Evolutionary conservation across 768 basidiomycete species (phyloP).

Genomic region (Collybia sp.): DNA sequence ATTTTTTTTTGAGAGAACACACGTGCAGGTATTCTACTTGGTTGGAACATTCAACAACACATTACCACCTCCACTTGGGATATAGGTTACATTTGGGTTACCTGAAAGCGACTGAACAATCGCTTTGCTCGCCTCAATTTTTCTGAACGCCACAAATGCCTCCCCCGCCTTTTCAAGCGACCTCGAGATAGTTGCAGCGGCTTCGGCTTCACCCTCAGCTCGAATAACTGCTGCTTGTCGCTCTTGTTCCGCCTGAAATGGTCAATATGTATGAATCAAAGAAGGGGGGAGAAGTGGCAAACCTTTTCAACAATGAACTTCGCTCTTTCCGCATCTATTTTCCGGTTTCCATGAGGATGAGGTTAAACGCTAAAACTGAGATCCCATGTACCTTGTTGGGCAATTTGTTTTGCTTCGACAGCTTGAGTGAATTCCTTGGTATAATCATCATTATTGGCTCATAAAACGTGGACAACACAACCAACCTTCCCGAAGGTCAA

Average conservation of each 20-base stretch:
- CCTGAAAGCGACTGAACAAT: slow-evolving; percentile 80
- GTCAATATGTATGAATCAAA: too few relatives aligned
- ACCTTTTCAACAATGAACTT: slow-evolving; percentile 99
- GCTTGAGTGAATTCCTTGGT: slow-evolving; percentile 89
- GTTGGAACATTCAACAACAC: slow-evolving; percentile 82
- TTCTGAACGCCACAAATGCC: slow-evolving; percentile 90
- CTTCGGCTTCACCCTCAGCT: slow-evolving; percentile 98
- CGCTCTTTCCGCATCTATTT: slow-evolving; percentile 90
- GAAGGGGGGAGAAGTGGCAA: not conserved
- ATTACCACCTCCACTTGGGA: slow-evolving; percentile 76
- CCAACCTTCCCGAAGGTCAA: slow-evolving; percentile 81
- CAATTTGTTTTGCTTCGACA: slow-evolving; percentile 99
- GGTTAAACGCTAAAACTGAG: not conserved
- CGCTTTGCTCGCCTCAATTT: slow-evolving; percentile 97
- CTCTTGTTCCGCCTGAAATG: slow-evolving; percentile 90
- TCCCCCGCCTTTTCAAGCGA: slow-evolving; percentile 94
- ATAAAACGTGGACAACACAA: slow-evolving; percentile 2
- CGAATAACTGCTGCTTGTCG: slow-evolving; percentile 97
- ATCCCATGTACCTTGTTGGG: slow-evolving; percentile 80
- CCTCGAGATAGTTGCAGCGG: slow-evolving; percentile 86
- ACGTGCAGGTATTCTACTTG: slow-evolving; percentile 23
- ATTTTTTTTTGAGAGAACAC: not conserved
- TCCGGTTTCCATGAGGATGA: slow-evolving; percentile 5
- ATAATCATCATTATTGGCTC: slow-evolving; percentile 1
- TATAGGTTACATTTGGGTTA: slow-evolving; percentile 86